These are phyloP conservation scores for Suillus subaureus DNA, from an alignment of 768 basidiomycete genomes.

Conservation along the genomic window DNA sequence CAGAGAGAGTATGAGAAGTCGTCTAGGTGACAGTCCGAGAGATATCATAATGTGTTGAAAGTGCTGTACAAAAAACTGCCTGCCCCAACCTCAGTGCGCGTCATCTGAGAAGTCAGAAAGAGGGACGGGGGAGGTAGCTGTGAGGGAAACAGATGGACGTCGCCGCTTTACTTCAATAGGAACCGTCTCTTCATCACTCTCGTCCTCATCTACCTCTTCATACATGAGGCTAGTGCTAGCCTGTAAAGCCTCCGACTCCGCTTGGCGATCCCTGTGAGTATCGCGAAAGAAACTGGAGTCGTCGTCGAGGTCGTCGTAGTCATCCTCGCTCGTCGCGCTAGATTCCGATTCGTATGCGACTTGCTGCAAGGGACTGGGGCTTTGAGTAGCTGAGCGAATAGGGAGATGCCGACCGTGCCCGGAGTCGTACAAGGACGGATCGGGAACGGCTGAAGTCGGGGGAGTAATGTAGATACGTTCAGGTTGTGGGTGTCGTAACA, in stretches of 20 bases:
- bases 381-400: constrained; percentile 36
- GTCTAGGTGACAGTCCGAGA: constrained; percentile 10
- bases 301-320: constrained; percentile 32
- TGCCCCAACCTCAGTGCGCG: neutral
- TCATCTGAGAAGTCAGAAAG: constrained; percentile 23
- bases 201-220: constrained; percentile 34
- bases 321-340: constrained; percentile 29
- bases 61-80: neutral
- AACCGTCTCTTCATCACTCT: constrained; percentile 37
- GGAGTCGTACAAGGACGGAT: constrained; percentile 26
- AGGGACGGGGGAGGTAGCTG: constrained; percentile 25
- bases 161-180: constrained; percentile 39
- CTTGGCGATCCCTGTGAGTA: constrained; percentile 26
- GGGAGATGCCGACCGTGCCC: constrained; percentile 23
- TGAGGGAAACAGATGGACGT: constrained; percentile 33
- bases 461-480: constrained; percentile 28
- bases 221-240: constrained; percentile 38
- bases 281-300: constrained; percentile 38
- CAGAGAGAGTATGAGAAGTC: constrained; percentile 3
- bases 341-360: constrained; percentile 34
- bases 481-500: constrained; percentile 33
- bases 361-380: constrained; percentile 42
- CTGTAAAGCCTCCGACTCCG: constrained; percentile 25
- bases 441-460: constrained; percentile 25
- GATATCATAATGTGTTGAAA: constrained; percentile 9